Evolutionary conservation across 2,329 filamentous ascomycete genomes (phyloP), one percentile per base, ranked within the genome.

Genomic region (Curvularia sp.): DNA sequence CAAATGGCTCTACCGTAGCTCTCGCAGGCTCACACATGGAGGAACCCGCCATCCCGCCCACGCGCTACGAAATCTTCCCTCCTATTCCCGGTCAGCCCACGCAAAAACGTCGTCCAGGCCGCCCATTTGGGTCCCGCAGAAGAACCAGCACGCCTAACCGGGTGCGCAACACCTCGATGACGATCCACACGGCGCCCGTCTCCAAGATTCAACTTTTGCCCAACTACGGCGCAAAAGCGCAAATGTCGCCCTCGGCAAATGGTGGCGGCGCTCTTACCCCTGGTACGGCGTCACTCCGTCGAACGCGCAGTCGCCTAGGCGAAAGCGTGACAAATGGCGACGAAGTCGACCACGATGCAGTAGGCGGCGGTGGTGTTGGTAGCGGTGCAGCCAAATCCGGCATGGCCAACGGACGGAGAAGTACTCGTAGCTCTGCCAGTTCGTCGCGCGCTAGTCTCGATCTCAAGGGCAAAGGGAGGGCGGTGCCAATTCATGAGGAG

Each of bases 31-130:
- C 72, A 23, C 70, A 74, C 48, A 69, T 66, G 28, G 65, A 61
- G 54, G 63, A 73, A 7, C 72, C 77, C 27, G 76, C 80, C 47
- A 89, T 95, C 25, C 90, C 90, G 2, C 81, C 87, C 0, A 87
- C 82, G 1, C 86, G 91, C 32, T 96, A 92, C 74, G 89, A 93
- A 67, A 86, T 95, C 39, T 94, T 91, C 69, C 92, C 92, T 8
- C 86, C 89, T 0, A 78, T 90, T 8, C 84, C 84, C 19, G 84
- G 84, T 32, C 76, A 78, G 51, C 68, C 74, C 18, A 60, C 70
- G 13, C 59, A 72, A 3, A 77, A 70, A 57, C 73, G 77, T 5
- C 69, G 75, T 18, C 71, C 74, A 32, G 74, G 73, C 5, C 67
- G 77, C 2, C 77, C 77, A 10, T 78, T 78, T 57, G 75, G 75